These are phyloP conservation scores for Phytophthora pistaciae DNA, from an alignment of 352 stramenopile species.

Conservation along the genomic window DNA sequence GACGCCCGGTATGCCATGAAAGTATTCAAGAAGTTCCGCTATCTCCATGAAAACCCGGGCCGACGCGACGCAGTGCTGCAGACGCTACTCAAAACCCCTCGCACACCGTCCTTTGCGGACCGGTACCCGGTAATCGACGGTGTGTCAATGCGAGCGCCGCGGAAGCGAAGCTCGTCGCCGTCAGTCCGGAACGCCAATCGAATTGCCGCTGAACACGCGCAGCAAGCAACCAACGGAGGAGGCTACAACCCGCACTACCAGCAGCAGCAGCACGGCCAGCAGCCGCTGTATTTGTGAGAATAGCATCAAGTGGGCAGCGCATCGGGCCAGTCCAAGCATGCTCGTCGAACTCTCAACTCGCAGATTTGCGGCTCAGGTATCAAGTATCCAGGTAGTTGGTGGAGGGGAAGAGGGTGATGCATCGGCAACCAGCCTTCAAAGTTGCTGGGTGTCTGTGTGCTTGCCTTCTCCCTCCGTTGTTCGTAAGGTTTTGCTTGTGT, in stretches of 20 bases:
- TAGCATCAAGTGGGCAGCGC: slow-evolving; percentile 22
- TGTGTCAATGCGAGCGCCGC: slow-evolving; percentile 77
- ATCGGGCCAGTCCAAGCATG: slow-evolving; percentile 17
- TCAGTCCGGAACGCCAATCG: slow-evolving; percentile 44
- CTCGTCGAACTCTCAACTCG: slow-evolving; percentile 10
- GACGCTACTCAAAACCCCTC: slow-evolving; percentile 83
- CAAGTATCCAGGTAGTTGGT: slow-evolving; percentile 1
- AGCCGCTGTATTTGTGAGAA: slow-evolving; percentile 42
- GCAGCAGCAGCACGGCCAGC: slow-evolving; percentile 30
- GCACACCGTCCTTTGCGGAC: slow-evolving; percentile 86
- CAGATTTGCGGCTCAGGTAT: slow-evolving; percentile 8
- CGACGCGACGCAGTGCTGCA: slow-evolving; percentile 86
- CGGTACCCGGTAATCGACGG: slow-evolving; percentile 86
- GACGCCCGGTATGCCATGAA: slow-evolving; percentile 92
- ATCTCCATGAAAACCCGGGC: slow-evolving; percentile 80
- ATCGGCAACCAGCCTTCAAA: slow-evolving; percentile 13
- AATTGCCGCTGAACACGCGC: slow-evolving; percentile 34
- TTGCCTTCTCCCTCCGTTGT: slow-evolving; percentile 3
- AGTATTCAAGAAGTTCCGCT: slow-evolving; percentile 87
- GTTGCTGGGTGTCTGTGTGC: slow-evolving; percentile 10
- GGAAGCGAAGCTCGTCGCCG: slow-evolving; percentile 62
- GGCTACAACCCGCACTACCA: slow-evolving; percentile 26
- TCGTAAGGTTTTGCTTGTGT: slow-evolving; percentile 19
- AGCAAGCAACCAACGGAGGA: slow-evolving; percentile 28
- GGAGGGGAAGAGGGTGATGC: neutral